phyloP scores from a whole-genome alignment of 495 filamentous ascomycete genomes.

The Cercophora scortea region DNA sequence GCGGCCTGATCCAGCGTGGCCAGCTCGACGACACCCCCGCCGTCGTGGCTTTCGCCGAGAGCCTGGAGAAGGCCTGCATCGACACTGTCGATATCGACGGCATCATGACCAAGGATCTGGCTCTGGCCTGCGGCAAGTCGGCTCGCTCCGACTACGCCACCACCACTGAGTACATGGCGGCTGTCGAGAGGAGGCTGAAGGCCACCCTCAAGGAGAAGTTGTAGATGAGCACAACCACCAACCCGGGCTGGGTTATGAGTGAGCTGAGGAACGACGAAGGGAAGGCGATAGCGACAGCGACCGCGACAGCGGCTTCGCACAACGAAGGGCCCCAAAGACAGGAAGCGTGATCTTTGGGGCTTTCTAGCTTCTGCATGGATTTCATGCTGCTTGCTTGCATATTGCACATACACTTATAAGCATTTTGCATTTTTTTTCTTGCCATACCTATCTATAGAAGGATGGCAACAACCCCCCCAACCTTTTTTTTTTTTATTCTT shows the following conservation, averaged over 20 bases:
- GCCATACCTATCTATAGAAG: too few relatives aligned
- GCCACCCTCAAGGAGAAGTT: constrained; percentile 45
- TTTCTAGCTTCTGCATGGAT: too few relatives aligned
- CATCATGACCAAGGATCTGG: constrained; percentile 98
- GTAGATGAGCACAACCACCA: constrained; percentile 15
- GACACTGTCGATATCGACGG: constrained; percentile 89
- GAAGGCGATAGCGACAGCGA: too few relatives aligned
- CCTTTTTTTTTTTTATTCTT: too few relatives aligned
- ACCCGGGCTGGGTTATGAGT: not conserved
- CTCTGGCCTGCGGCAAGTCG: constrained; percentile 81
- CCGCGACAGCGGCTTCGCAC: too few relatives aligned
- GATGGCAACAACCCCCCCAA: too few relatives aligned
- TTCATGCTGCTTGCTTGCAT: too few relatives aligned
- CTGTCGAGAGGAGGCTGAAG: constrained; percentile 82
- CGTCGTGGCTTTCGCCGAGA: constrained; percentile 79
- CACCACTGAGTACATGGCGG: constrained; percentile 78
- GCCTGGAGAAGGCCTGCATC: constrained; percentile 86
- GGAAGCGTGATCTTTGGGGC: too few relatives aligned
- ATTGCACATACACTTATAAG: too few relatives aligned
- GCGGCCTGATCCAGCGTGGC: constrained; percentile 86
- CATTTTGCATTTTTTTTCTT: too few relatives aligned
- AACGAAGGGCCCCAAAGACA: too few relatives aligned
- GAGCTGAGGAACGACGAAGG: not conserved
- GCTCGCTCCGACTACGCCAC: constrained; percentile 77
- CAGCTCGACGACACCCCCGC: constrained; percentile 85